Evolutionary conservation across 2,329 filamentous ascomycete genomes (phyloP).

Genomic region (Ophiostoma montium): DNA sequence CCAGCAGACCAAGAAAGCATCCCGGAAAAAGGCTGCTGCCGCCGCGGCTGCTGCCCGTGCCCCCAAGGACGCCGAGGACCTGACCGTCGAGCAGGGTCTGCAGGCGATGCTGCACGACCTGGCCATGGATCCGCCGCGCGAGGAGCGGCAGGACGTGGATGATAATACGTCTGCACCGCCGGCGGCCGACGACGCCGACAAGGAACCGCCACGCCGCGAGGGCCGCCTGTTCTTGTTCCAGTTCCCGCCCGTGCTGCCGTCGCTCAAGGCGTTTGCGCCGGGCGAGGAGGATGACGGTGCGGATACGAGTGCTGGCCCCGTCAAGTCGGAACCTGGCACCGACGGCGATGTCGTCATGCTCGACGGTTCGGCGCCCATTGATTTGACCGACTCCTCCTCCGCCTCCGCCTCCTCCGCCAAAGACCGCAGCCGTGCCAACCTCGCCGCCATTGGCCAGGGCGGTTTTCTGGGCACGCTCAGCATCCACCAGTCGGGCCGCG

Average conservation of each 20-base stretch:
- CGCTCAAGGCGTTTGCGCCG: conserved; percentile 24
- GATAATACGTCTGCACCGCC: not conserved
- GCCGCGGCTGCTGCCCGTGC: not conserved
- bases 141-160: not conserved
- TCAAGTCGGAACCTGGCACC: conserved; percentile 27
- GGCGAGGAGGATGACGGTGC: not conserved
- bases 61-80: conserved; percentile 24
- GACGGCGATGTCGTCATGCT: conserved; percentile 24
- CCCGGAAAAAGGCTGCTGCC: not conserved
- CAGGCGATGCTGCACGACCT: conserved; percentile 29
- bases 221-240: conserved; percentile 51
- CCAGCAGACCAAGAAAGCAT: too few relatives aligned
- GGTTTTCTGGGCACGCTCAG: conserved; percentile 47
- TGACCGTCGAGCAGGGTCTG: conserved; percentile 26
- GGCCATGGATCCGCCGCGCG: conserved; percentile 18
- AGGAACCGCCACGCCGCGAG: conserved; percentile 20
- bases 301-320: conserved; percentile 1
- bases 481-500: conserved; percentile 46
- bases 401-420: not conserved
- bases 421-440: not conserved
- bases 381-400: conserved; percentile 25
- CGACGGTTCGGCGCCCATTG: conserved; percentile 23
- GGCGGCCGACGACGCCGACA: not conserved
- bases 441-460: conserved; percentile 20
- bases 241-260: conserved; percentile 47